Evolutionary conservation across 2,329 filamentous ascomycete genomes (phyloP).

Genomic region (Teratosphaeria destructans): DNA sequence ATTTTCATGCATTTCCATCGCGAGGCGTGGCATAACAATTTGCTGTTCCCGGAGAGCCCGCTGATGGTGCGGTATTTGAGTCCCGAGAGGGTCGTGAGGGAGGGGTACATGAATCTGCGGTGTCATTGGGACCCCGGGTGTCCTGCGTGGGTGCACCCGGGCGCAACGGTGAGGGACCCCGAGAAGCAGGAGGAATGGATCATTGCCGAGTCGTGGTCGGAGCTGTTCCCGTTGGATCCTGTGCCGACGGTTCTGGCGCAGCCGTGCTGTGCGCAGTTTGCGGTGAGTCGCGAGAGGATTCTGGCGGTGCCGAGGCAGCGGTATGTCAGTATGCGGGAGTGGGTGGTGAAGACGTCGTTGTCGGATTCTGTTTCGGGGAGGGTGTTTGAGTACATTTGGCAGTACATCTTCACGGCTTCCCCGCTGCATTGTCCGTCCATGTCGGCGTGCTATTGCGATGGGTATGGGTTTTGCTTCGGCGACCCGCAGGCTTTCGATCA

Average conservation of each 20-base stretch:
- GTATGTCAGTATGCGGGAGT: constrained; percentile 49
- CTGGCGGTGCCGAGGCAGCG: constrained; percentile 41
- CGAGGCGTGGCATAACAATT: constrained; percentile 49
- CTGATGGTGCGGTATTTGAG: constrained; percentile 37
- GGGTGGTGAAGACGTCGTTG: constrained; percentile 48
- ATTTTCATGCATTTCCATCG: constrained; percentile 55
- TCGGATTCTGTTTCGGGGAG: constrained; percentile 47
- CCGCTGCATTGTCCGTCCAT: constrained; percentile 42
- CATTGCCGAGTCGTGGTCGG: constrained; percentile 35
- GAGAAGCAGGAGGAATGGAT: constrained; percentile 36
- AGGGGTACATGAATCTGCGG: constrained; percentile 47
- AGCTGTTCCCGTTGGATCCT: constrained; percentile 38
- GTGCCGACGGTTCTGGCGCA: constrained; percentile 45
- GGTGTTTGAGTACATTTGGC: constrained; percentile 56
- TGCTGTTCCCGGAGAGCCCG: constrained; percentile 34
- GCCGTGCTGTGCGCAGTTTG: constrained; percentile 56
- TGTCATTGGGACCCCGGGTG: constrained; percentile 47
- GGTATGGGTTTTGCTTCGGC: constrained; percentile 52
- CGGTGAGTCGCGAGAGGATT: constrained; percentile 48
- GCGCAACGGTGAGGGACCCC: constrained; percentile 24
- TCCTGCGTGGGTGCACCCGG: constrained; percentile 44
- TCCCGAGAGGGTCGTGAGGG: constrained; percentile 35
- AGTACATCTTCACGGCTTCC: constrained; percentile 48
- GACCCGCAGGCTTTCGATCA: constrained; percentile 37
- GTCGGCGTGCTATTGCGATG: constrained; percentile 53